phyloP scores from a whole-genome alignment of 2,329 filamentous ascomycete species.

The Fusarium subglutinans region DNA sequence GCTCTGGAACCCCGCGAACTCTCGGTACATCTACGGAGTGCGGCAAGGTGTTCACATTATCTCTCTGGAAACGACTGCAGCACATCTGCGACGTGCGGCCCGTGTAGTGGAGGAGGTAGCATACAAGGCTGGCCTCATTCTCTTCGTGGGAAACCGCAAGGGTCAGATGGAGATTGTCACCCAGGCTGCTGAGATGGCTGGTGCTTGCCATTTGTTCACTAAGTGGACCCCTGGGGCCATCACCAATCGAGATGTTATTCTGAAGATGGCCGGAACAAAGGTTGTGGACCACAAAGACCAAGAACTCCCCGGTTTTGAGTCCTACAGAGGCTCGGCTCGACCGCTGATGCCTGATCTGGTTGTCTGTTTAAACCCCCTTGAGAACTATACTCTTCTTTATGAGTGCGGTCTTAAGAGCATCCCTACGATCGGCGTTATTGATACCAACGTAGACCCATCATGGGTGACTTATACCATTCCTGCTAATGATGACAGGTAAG shows the following conservation, averaged over 20 bases:
- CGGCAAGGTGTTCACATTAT: constrained; percentile 93
- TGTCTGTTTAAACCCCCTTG: constrained; percentile 88
- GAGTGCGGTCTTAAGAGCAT: constrained; percentile 90
- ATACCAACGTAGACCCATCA: constrained; percentile 91
- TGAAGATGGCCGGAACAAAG: constrained; percentile 74
- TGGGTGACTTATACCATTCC: constrained; percentile 98
- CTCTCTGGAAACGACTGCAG: constrained; percentile 85
- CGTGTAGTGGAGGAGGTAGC: constrained; percentile 90
- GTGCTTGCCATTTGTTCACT: constrained; percentile 88
- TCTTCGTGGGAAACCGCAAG: constrained; percentile 88
- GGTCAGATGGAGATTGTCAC: constrained; percentile 86
- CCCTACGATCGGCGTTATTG: constrained; percentile 93
- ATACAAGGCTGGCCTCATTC: constrained; percentile 81
- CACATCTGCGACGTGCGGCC: constrained; percentile 91
- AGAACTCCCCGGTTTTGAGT: constrained; percentile 67
- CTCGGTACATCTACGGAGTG: constrained; percentile 92
- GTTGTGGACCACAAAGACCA: constrained; percentile 82
- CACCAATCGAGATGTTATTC: constrained; percentile 91
- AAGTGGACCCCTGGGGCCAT: constrained; percentile 92
- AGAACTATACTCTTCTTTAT: constrained; percentile 90
- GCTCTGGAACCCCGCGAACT: constrained; percentile 94
- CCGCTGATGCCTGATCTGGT: constrained; percentile 89
- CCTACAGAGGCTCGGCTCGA: constrained; percentile 68
- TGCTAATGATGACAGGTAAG: constrained; percentile 92
- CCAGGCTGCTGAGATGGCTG: constrained; percentile 78